Percentiles rank a stretch among this genome's conserved stretches.
Evolutionary conservation across 495 filamentous ascomycete genomes (phyloP).

Genomic region (Thermothielavioides terrestris): DNA sequence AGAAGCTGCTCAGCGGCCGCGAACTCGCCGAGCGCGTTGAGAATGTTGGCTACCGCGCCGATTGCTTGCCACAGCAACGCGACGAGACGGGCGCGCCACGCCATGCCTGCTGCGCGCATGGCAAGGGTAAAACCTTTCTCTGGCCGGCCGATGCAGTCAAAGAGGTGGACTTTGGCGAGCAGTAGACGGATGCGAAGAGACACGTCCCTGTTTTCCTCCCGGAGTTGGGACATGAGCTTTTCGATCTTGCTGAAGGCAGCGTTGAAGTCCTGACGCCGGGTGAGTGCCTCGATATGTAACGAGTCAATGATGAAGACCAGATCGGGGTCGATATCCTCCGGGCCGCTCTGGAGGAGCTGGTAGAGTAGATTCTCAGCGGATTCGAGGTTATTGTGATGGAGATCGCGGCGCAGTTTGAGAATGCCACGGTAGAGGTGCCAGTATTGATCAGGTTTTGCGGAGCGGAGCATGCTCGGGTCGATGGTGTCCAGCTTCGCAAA

Average conservation of each 20-base stretch:
- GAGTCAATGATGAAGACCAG: conserved; percentile 60
- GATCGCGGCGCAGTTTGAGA: conserved; percentile 58
- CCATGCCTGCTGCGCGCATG: conserved; percentile 68
- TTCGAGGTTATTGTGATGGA: conserved; percentile 62
- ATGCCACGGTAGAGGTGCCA: conserved; percentile 68
- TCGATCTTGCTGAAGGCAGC: conserved; percentile 62
- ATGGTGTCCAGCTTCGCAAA: conserved; percentile 58
- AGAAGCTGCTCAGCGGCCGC: conserved; percentile 58
- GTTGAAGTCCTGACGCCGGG: conserved; percentile 53
- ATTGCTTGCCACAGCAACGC: conserved; percentile 72
- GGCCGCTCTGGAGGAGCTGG: conserved; percentile 43
- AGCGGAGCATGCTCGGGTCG: conserved; percentile 55
- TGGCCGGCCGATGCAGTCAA: conserved; percentile 59
- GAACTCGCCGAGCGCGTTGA: conserved; percentile 69
- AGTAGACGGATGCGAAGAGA: conserved; percentile 67
- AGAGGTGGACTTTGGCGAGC: conserved; percentile 64
- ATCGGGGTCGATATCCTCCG: conserved; percentile 53
- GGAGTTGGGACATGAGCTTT: conserved; percentile 51
- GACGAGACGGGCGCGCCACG: conserved; percentile 62
- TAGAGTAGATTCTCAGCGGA: conserved; percentile 59
- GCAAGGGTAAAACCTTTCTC: conserved; percentile 77
- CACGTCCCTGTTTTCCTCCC: conserved; percentile 65
- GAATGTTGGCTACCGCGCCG: conserved; percentile 55
- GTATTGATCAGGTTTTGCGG: conserved; percentile 70
- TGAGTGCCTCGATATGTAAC: conserved; percentile 61